These are phyloP conservation scores for Rhynchospora pubera DNA, from an alignment of 176 grass and related monocot species.

Conservation along the genomic window DNA sequence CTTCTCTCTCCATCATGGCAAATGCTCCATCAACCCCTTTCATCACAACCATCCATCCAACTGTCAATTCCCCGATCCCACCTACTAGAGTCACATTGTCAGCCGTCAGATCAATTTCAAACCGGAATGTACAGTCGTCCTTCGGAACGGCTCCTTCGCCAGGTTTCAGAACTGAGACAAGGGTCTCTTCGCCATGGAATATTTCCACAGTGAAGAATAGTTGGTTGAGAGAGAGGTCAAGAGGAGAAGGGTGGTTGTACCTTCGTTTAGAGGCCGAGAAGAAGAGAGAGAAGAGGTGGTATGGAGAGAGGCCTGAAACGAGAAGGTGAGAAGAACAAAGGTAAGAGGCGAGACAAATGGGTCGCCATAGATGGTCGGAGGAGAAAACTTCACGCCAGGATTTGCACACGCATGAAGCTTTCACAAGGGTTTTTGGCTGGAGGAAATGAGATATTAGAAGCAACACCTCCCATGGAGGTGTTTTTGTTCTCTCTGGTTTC, in stretches of 20 bases:
- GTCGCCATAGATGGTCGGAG: slow-evolving; percentile 51
- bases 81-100: neutral
- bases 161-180: slow-evolving; percentile 30
- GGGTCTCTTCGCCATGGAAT: slow-evolving; percentile 8
- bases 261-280: slow-evolving; percentile 20
- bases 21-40: slow-evolving; percentile 28
- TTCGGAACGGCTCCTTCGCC: neutral
- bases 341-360: slow-evolving; percentile 44
- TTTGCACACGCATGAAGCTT: slow-evolving; percentile 58
- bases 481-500: neutral
- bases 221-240: slow-evolving; percentile 38
- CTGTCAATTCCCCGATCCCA: slow-evolving; percentile 20
- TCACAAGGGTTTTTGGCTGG: slow-evolving; percentile 45
- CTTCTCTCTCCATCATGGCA: slow-evolving; percentile 47
- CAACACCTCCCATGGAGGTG: slow-evolving; percentile 43
- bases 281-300: slow-evolving; percentile 48
- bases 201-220: slow-evolving; percentile 56
- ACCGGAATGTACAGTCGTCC: slow-evolving; percentile 40
- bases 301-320: neutral
- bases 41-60: slow-evolving; percentile 51
- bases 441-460: slow-evolving; percentile 34
- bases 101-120: slow-evolving; percentile 29
- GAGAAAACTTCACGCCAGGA: slow-evolving; percentile 52
- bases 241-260: slow-evolving; percentile 8
- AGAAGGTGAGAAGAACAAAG: slow-evolving; percentile 38